Evolutionary conservation across 2,329 filamentous ascomycete genomes (phyloP).

Genomic region (Zalaria obscura): DNA sequence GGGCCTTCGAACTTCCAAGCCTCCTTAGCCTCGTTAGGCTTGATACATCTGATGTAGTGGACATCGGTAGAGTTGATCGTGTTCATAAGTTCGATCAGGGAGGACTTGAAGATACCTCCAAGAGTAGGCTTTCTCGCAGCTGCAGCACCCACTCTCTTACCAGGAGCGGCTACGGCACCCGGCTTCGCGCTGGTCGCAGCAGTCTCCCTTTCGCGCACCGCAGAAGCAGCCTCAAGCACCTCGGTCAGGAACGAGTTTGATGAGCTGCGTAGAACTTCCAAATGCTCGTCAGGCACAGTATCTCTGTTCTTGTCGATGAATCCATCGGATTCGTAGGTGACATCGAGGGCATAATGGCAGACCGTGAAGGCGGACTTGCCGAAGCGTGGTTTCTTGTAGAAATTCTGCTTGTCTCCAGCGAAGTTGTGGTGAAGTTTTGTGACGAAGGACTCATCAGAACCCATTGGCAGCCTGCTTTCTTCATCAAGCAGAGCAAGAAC

Average conservation of each 20-base stretch:
- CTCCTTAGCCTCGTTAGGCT: slow-evolving; percentile 93
- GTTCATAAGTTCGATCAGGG: slow-evolving; percentile 91
- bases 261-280: slow-evolving; percentile 78
- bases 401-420: slow-evolving; percentile 76
- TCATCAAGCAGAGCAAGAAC: slow-evolving; percentile 87
- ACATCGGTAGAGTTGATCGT: slow-evolving; percentile 98
- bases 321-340: slow-evolving; percentile 96
- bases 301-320: slow-evolving; percentile 99
- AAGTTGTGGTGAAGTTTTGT: slow-evolving; percentile 94
- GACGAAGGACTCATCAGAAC: slow-evolving; percentile 91
- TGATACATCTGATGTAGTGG: slow-evolving; percentile 98
- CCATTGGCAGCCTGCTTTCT: slow-evolving; percentile 92
- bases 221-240: slow-evolving; percentile 72
- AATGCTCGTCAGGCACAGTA: slow-evolving; percentile 94
- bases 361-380: slow-evolving; percentile 96
- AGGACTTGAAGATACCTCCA: slow-evolving; percentile 97
- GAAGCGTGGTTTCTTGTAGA: slow-evolving; percentile 97
- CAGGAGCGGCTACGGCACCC: slow-evolving; percentile 43
- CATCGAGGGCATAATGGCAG: slow-evolving; percentile 94
- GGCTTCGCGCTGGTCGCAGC: slow-evolving; percentile 50
- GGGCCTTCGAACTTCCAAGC: slow-evolving; percentile 97
- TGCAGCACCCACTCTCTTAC: slow-evolving; percentile 78
- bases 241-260: slow-evolving; percentile 73
- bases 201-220: slow-evolving; percentile 79
- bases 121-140: slow-evolving; percentile 94